Conservation (phyloP, 257 asterid species). For the Capsicum rhomboideum region DNA sequence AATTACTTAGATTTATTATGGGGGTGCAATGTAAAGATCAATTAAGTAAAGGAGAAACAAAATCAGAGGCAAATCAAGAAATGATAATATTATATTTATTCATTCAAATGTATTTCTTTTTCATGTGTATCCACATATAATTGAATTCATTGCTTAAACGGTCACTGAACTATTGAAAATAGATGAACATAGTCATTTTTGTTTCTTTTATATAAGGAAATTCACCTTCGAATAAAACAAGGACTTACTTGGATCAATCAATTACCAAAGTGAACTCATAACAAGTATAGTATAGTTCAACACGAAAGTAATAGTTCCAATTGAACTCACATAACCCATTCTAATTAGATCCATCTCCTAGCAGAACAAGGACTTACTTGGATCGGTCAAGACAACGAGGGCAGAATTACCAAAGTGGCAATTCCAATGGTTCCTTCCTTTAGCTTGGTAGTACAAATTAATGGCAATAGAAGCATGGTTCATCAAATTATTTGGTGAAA, state of each 20-base stretch:
- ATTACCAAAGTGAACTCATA: background rate
- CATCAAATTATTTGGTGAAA: conserved; percentile 21
- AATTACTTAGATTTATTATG: background rate
- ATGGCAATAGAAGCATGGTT: conserved; percentile 64
- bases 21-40: background rate
- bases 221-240: too few relatives aligned
- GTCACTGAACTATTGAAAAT: too few relatives aligned
- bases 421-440: conserved; percentile 34
- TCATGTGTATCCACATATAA: background rate
- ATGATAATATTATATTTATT: too few relatives aligned
- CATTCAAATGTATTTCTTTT: too few relatives aligned
- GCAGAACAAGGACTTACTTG: conserved; percentile 30
- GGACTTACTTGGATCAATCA: too few relatives aligned
- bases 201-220: too few relatives aligned
- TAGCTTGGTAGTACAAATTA: conserved; percentile 44
- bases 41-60: background rate
- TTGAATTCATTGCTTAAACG: too few relatives aligned
- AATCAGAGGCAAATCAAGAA: background rate
- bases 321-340: background rate
- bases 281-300: background rate
- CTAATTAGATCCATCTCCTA: background rate
- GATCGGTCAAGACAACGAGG: conserved; percentile 34
- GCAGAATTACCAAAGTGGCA: conserved; percentile 41
- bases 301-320: background rate
- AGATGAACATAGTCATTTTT: too few relatives aligned